phyloP scores from a whole-genome alignment of 768 basidiomycete genomes.

The Tylopilus rubrobrunneus region DNA sequence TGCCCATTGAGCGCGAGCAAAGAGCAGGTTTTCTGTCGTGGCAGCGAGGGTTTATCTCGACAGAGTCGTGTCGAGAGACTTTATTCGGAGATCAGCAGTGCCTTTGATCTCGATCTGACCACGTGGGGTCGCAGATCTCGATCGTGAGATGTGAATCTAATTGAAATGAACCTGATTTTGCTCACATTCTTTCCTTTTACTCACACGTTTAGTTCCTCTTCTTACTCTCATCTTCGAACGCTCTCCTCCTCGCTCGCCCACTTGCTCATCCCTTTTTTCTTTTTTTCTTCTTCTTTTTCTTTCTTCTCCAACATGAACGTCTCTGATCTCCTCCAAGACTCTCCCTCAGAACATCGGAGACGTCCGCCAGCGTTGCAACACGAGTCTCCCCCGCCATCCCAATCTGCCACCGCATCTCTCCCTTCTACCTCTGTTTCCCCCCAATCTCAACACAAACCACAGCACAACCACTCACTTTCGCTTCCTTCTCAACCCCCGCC shows the following conservation, averaged over 20 bases:
- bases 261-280: background rate
- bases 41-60: too few relatives aligned
- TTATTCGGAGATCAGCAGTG: conserved; percentile 9
- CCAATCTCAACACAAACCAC: conserved; percentile 28
- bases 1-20: too few relatives aligned
- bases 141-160: conserved; percentile 33
- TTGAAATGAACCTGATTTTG: conserved; percentile 34
- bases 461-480: conserved; percentile 20
- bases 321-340: conserved; percentile 63
- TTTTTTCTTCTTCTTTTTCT: background rate
- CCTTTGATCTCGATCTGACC: conserved; percentile 29
- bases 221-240: conserved; percentile 23
- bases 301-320: conserved; percentile 51
- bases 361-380: conserved; percentile 26
- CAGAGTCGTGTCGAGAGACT: too few relatives aligned
- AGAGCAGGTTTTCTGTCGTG: too few relatives aligned
- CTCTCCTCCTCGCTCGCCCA: conserved; percentile 5
- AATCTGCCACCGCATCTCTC: conserved; percentile 24
- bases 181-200: conserved; percentile 26
- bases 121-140: conserved; percentile 29
- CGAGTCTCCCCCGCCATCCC: conserved; percentile 23
- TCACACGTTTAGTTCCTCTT: conserved; percentile 26
- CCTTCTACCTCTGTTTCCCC: conserved; percentile 31
- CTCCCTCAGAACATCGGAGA: conserved; percentile 56
- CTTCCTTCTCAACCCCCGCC: conserved; percentile 16